These are phyloP conservation scores for Whalleya microplaca DNA, from an alignment of 2,329 filamentous ascomycete genomes.

Conservation along the genomic window DNA sequence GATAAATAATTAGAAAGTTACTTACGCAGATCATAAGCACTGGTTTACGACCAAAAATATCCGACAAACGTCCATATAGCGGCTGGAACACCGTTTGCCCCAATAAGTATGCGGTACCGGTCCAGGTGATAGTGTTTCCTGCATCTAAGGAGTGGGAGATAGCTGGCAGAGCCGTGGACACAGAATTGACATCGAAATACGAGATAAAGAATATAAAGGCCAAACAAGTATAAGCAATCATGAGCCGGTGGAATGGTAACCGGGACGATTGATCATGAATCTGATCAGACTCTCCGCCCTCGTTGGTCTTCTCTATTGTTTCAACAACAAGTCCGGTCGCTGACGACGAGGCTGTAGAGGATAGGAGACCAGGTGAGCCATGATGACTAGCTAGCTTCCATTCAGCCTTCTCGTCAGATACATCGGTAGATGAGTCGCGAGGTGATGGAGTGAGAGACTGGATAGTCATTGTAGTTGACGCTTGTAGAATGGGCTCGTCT, in stretches of 20 bases:
- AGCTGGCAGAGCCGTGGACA: slow-evolving; percentile 42
- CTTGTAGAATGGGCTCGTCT: neutral
- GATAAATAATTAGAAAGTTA: slow-evolving; percentile 30
- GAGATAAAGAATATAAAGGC: slow-evolving; percentile 39
- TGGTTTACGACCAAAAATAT: slow-evolving; percentile 43
- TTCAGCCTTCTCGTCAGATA: neutral
- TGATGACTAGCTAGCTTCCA: neutral
- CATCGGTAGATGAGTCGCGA: neutral
- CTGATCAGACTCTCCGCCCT: neutral
- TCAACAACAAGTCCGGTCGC: neutral
- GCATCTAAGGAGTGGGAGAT: slow-evolving; percentile 40
- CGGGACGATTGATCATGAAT: slow-evolving; percentile 36
- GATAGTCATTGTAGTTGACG: neutral
- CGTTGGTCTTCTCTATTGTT: neutral
- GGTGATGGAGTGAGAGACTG: neutral
- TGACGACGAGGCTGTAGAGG: neutral
- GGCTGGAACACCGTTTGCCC: slow-evolving; percentile 43
- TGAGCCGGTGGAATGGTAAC: slow-evolving; percentile 38
- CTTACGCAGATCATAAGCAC: slow-evolving; percentile 36
- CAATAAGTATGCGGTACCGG: slow-evolving; percentile 43
- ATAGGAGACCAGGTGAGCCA: neutral
- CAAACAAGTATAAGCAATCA: slow-evolving; percentile 36
- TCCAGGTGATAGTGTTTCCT: slow-evolving; percentile 39
- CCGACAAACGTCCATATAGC: slow-evolving; percentile 40
- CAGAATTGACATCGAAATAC: slow-evolving; percentile 43